Percentiles rank a stretch among this genome's conserved stretches.
phyloP scores from a whole-genome alignment of 805 yeast species.

The Wickerhamomyces subpelliculosus region DNA sequence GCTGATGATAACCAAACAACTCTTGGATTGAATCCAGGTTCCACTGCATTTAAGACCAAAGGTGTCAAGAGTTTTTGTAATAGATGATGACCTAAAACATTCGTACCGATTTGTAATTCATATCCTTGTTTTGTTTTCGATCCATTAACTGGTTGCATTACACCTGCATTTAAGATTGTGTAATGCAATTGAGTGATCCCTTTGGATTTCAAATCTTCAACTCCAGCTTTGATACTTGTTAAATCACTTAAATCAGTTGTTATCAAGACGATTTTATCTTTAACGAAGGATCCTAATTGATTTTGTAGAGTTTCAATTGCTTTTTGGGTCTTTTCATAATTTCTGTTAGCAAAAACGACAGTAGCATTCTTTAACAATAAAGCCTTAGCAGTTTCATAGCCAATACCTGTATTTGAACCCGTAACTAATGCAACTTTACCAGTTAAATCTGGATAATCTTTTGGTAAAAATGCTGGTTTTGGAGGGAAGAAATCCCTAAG shows the following conservation, averaged over 20 bases:
- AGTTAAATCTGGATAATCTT: slow-evolving; percentile 23
- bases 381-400: slow-evolving; percentile 25
- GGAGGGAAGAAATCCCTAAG: slow-evolving; percentile 11
- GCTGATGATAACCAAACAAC: slow-evolving; percentile 40
- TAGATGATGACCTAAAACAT: slow-evolving; percentile 39
- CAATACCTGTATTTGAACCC: slow-evolving; percentile 29
- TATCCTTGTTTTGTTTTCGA: slow-evolving; percentile 35
- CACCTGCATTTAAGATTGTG: slow-evolving; percentile 39
- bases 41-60: slow-evolving; percentile 27
- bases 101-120: slow-evolving; percentile 40
- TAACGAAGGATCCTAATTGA: slow-evolving; percentile 17
- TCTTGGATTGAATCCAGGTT: slow-evolving; percentile 24
- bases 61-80: slow-evolving; percentile 34
- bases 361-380: slow-evolving; percentile 27
- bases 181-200: slow-evolving; percentile 25
- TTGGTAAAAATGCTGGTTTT: slow-evolving; percentile 20
- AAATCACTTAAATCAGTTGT: slow-evolving; percentile 34
- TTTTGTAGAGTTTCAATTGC: slow-evolving; percentile 23
- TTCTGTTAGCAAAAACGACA: slow-evolving; percentile 32
- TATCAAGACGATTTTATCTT: slow-evolving; percentile 18
- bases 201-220: slow-evolving; percentile 17
- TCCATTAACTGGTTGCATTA: slow-evolving; percentile 32
- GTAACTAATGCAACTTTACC: slow-evolving; percentile 23
- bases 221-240: slow-evolving; percentile 32
- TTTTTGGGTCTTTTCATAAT: slow-evolving; percentile 22